Evolutionary conservation across 2,329 filamentous ascomycete genomes (phyloP).

Genomic region (Didymella lethalis): DNA sequence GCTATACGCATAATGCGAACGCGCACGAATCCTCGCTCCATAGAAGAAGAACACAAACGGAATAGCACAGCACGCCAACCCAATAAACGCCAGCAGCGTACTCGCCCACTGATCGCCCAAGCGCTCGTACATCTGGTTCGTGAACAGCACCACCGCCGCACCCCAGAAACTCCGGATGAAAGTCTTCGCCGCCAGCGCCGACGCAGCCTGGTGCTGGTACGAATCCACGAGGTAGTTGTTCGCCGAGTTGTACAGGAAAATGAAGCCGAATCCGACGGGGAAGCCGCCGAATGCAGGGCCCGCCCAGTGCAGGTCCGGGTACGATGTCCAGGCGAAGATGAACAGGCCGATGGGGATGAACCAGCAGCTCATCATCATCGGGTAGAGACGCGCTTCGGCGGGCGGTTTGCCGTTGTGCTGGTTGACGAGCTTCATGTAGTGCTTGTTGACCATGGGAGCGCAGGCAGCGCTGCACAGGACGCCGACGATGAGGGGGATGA

Average conservation of each 20-base stretch:
- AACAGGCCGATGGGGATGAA: constrained; percentile 72
- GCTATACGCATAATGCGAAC: constrained; percentile 76
- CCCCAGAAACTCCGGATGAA: constrained; percentile 83
- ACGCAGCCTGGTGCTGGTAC: constrained; percentile 78
- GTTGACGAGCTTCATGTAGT: constrained; percentile 72
- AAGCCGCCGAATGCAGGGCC: constrained; percentile 74
- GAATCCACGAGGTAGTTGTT: constrained; percentile 66
- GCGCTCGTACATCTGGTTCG: constrained; percentile 73
- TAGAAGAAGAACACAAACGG: constrained; percentile 84
- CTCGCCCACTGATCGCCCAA: constrained; percentile 80
- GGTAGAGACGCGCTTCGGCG: constrained; percentile 78
- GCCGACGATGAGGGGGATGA: constrained; percentile 81
- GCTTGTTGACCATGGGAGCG: constrained; percentile 78
- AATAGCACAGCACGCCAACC: constrained; percentile 79
- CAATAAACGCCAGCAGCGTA: constrained; percentile 75
- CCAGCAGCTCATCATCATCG: constrained; percentile 67
- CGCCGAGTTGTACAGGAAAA: constrained; percentile 79
- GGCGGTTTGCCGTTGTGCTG: constrained; percentile 76
- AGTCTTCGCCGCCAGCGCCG: constrained; percentile 81
- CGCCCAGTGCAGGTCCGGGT: constrained; percentile 70
- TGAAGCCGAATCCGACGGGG: constrained; percentile 77
- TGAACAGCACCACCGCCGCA: constrained; percentile 79
- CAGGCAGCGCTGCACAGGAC: constrained; percentile 72
- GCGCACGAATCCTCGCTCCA: constrained; percentile 73
- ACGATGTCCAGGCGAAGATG: constrained; percentile 75